Evolutionary conservation across 805 yeast species (phyloP).

Genomic region (Candida parachauliodes): DNA sequence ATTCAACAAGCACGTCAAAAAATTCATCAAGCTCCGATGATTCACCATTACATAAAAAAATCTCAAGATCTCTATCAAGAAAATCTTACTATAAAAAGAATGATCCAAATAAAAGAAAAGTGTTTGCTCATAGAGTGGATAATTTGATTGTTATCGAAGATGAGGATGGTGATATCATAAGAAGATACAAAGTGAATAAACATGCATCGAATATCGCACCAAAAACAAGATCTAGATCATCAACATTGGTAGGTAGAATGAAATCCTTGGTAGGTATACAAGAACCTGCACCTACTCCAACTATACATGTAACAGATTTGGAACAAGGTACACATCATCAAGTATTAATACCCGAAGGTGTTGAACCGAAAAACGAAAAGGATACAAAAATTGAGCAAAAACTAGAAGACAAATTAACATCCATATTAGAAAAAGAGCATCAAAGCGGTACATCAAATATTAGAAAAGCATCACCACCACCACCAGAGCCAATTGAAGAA

Average conservation of each 20-base stretch:
- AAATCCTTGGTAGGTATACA: slow-evolving; percentile 55
- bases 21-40: slow-evolving; percentile 20
- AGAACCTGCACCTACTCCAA: slow-evolving; percentile 7
- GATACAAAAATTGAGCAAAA: slow-evolving; percentile 5
- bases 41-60: slow-evolving; percentile 11
- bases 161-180: slow-evolving; percentile 85
- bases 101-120: slow-evolving; percentile 35
- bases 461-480: slow-evolving; percentile 3
- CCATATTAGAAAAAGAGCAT: slow-evolving; percentile 3
- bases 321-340: slow-evolving; percentile 3
- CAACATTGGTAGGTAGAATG: slow-evolving; percentile 43
- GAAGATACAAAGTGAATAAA: slow-evolving; percentile 73
- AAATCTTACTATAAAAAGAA: slow-evolving; percentile 25
- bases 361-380: not conserved
- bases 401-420: slow-evolving; percentile 5
- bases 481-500: slow-evolving; percentile 7
- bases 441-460: not conserved
- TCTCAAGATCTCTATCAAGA: slow-evolving; percentile 12
- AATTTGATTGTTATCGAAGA: slow-evolving; percentile 80
- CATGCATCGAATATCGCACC: slow-evolving; percentile 42
- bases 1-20: slow-evolving; percentile 24
- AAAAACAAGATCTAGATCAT: slow-evolving; percentile 38
- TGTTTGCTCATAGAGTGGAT: slow-evolving; percentile 75
- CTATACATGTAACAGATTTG: slow-evolving; percentile 9
- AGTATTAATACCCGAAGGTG: slow-evolving; percentile 7